Evolutionary conservation across 139 green algal genomes (phyloP).

Genomic region (Chlamydomonas urium): DNA sequence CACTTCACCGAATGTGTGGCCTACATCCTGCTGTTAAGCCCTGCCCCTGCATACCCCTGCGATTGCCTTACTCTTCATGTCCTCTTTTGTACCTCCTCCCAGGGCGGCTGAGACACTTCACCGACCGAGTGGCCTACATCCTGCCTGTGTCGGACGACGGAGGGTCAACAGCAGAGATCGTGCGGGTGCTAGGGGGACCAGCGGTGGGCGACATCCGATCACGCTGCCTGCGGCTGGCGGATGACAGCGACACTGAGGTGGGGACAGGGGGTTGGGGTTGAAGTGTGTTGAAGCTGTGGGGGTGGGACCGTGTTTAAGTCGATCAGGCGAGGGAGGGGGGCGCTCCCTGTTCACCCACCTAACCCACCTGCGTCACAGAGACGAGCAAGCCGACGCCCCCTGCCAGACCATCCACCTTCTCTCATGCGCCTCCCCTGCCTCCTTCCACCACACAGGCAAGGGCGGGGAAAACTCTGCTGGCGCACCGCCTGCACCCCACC

Average conservation of each 20-base stretch:
- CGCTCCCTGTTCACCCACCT: too few relatives aligned
- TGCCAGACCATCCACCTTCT: too few relatives aligned
- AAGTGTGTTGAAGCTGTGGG: not conserved
- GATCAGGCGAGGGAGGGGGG: not conserved
- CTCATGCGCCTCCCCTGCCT: too few relatives aligned
- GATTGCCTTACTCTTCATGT: not conserved
- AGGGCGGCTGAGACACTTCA: conserved; percentile 68
- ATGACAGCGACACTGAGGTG: conserved; percentile 77
- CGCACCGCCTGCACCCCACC: conserved; percentile 70
- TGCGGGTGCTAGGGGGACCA: conserved; percentile 92
- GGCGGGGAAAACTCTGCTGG: conserved; percentile 81
- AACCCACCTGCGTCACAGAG: conserved; percentile 60
- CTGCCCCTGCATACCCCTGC: not conserved
- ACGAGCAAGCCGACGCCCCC: not conserved
- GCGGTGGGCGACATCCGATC: conserved; percentile 96
- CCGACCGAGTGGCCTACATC: conserved; percentile 85
- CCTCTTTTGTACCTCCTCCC: conserved; percentile 5
- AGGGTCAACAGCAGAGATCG: conserved; percentile 95
- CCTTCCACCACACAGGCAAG: conserved; percentile 48
- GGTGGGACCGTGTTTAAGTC: not conserved
- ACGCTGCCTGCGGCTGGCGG: conserved; percentile 90
- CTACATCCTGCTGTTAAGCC: not conserved
- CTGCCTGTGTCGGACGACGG: conserved; percentile 96
- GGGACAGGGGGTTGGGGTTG: too few relatives aligned
- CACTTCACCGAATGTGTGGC: not conserved